Percentiles rank a stretch among this genome's conserved stretches.
Evolutionary conservation across 2,329 filamentous ascomycete genomes (phyloP).

Genomic region (Aspergillus caelatus): DNA sequence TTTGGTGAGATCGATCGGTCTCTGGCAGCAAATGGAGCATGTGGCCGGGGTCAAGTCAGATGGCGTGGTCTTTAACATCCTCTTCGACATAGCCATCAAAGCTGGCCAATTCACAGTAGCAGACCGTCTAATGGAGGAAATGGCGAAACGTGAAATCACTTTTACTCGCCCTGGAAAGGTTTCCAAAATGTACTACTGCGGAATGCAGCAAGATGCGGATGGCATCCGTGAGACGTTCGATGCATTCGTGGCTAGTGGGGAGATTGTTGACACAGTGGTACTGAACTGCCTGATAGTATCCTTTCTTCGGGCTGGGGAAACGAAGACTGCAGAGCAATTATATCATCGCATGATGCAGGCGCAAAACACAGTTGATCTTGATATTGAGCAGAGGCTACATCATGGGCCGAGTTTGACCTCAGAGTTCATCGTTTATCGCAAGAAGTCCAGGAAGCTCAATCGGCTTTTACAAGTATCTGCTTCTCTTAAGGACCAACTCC

Average conservation of each 20-base stretch:
- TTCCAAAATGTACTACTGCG: slow-evolving; percentile 81
- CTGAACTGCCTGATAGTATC: slow-evolving; percentile 85
- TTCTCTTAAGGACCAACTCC: slow-evolving; percentile 50
- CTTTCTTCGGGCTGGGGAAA: slow-evolving; percentile 75
- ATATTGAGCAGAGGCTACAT: slow-evolving; percentile 24
- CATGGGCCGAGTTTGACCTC: slow-evolving; percentile 26
- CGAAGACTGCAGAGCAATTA: slow-evolving; percentile 73
- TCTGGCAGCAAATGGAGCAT: slow-evolving; percentile 91
- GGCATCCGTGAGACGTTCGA: slow-evolving; percentile 77
- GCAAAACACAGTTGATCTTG: slow-evolving; percentile 38
- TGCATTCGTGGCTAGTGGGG: slow-evolving; percentile 79
- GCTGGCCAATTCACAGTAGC: slow-evolving; percentile 81
- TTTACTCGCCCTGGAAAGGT: slow-evolving; percentile 81
- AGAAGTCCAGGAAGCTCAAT: slow-evolving; percentile 48
- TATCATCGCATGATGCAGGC: slow-evolving; percentile 81
- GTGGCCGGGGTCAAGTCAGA: slow-evolving; percentile 66
- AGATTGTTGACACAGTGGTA: slow-evolving; percentile 84
- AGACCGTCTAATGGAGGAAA: slow-evolving; percentile 82
- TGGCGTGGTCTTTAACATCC: slow-evolving; percentile 86
- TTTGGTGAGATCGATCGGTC: slow-evolving; percentile 68
- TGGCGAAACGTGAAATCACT: slow-evolving; percentile 67
- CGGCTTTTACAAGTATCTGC: slow-evolving; percentile 51
- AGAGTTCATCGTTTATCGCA: slow-evolving; percentile 43
- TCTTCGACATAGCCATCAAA: slow-evolving; percentile 87
- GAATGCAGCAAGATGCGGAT: slow-evolving; percentile 71